These are phyloP conservation scores for Globisporangium polare DNA, from an alignment of 352 stramenopile species.

Conservation along the genomic window DNA sequence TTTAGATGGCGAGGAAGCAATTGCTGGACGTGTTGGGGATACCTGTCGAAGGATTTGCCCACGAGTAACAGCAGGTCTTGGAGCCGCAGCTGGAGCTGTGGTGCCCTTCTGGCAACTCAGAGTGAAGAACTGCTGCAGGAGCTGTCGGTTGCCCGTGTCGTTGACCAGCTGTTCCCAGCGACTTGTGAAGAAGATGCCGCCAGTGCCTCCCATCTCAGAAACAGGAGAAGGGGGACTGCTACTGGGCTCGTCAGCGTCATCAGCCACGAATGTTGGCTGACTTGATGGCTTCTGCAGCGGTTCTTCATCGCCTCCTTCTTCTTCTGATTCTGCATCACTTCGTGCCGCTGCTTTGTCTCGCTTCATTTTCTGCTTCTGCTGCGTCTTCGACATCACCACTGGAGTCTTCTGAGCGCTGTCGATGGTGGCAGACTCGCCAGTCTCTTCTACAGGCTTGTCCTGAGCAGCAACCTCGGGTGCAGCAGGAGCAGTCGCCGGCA, in stretches of 20 bases:
- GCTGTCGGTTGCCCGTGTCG: background rate
- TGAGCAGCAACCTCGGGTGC: background rate
- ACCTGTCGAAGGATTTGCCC: background rate
- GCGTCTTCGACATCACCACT: background rate
- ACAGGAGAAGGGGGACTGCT: background rate
- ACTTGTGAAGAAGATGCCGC: slow-evolving; percentile 9
- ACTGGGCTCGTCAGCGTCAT: background rate
- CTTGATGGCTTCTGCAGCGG: background rate
- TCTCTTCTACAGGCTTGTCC: background rate
- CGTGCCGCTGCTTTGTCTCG: background rate
- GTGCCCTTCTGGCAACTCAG: background rate
- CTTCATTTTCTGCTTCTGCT: slow-evolving; percentile 6
- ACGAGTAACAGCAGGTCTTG: background rate
- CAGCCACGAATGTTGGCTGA: background rate
- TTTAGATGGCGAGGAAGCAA: background rate
- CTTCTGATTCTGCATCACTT: background rate
- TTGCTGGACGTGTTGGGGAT: background rate
- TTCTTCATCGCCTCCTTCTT: background rate
- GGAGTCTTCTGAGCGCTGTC: background rate
- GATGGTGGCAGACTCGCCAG: background rate
- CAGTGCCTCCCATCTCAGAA: background rate
- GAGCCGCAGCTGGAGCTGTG: background rate
- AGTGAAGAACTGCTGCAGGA: slow-evolving; percentile 13
- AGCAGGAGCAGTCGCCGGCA: background rate
- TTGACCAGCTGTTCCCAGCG: slow-evolving; percentile 12